Conservation (phyloP, 331 rosid genomes). For the Malus hybrid region DNA sequence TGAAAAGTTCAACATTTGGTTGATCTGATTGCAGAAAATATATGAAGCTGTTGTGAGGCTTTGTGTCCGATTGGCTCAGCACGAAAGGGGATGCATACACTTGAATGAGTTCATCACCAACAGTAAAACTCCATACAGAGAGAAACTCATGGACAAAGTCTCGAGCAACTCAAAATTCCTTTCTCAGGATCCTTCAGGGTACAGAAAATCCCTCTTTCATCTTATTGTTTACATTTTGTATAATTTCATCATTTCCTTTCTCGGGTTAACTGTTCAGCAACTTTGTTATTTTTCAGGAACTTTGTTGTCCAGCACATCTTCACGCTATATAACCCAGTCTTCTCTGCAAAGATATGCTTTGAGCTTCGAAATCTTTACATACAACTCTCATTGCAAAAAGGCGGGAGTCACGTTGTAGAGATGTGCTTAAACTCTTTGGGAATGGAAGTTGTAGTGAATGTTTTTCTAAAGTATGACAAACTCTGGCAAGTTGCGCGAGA, state of each 20-base stretch:
- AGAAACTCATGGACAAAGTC: neutral
- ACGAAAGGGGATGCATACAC: constrained; percentile 21
- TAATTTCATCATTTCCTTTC: neutral
- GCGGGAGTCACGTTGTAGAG: constrained; percentile 25
- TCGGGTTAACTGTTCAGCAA: neutral
- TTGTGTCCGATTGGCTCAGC: constrained; percentile 8
- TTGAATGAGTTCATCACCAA: constrained; percentile 13
- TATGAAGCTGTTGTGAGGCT: neutral
- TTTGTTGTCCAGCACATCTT: constrained; percentile 19
- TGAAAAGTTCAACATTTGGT: neutral
- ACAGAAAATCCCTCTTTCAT: neutral
- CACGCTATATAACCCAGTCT: neutral
- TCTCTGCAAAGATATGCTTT: neutral
- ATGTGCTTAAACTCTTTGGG: constrained; percentile 11
- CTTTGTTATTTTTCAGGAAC: constrained; percentile 9
- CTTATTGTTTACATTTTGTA: neutral
- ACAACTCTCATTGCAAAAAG: constrained; percentile 2
- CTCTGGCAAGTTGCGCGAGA: constrained; percentile 4
- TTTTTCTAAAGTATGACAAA: neutral
- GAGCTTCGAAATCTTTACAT: neutral
- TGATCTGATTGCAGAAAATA: neutral
- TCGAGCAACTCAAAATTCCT: constrained; percentile 6
- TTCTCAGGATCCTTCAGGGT: constrained; percentile 24
- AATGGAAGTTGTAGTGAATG: neutral
- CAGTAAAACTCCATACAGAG: constrained; percentile 3